A percentile compares a stretch with the other conserved stretches of the same genome.
phyloP scores from a whole-genome alignment of 768 basidiomycete species.

The Pisolithus microcarpus region DNA sequence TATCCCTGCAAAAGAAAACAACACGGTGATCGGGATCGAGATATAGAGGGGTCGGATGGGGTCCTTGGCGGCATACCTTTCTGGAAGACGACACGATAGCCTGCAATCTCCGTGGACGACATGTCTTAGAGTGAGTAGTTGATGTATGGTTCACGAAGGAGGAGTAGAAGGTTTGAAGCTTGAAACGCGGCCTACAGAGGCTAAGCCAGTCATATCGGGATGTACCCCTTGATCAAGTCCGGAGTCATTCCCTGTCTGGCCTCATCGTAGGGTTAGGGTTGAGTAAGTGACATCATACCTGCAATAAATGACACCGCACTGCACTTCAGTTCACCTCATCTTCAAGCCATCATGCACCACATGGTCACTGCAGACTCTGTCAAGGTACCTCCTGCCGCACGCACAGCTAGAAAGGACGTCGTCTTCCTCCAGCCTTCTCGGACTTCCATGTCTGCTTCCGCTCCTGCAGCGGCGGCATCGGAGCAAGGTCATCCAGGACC shows the following conservation, averaged over 20 bases:
- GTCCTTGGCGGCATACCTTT: constrained; percentile 35
- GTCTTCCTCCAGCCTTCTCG: constrained; percentile 15
- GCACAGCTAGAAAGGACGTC: background rate
- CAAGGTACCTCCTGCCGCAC: constrained; percentile 5
- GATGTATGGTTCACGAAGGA: background rate
- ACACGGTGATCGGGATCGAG: background rate
- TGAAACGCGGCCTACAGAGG: background rate
- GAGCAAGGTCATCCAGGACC: background rate
- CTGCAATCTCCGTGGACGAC: constrained; percentile 6
- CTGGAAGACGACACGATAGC: constrained; percentile 34
- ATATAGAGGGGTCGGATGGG: background rate
- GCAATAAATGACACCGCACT: background rate
- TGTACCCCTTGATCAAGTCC: no score
- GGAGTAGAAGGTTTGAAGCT: background rate
- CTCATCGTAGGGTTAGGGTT: no score
- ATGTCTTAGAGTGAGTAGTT: constrained; percentile 3
- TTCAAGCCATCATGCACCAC: background rate
- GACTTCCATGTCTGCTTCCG: constrained; percentile 8
- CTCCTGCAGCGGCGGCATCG: background rate
- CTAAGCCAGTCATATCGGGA: background rate
- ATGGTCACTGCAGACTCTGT: constrained; percentile 1
- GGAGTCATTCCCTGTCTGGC: no score
- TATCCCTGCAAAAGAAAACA: constrained; percentile 47
- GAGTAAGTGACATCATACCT: no score
- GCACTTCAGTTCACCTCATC: background rate